Conservation (phyloP, 495 filamentous ascomycete genomes). For the Neurospora sp. region DNA sequence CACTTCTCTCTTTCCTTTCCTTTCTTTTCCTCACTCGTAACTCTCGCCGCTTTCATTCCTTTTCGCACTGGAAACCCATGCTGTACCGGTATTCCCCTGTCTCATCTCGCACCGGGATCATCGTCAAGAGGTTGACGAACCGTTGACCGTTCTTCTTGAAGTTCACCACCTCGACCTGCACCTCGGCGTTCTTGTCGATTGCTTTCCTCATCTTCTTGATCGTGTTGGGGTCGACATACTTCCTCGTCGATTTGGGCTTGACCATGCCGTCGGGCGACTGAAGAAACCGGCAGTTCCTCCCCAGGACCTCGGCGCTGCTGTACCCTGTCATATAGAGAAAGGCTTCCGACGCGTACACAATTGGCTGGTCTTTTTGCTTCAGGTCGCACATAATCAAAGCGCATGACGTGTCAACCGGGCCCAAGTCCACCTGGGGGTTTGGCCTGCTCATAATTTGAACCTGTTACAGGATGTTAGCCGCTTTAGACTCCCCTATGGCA, state of each 20-base stretch:
- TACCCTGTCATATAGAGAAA: constrained; percentile 40
- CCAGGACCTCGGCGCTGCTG: constrained; percentile 27
- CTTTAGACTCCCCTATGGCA: background rate
- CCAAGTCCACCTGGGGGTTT: constrained; percentile 34
- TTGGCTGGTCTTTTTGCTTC: constrained; percentile 30
- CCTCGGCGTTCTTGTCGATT: constrained; percentile 28
- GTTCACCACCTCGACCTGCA: constrained; percentile 36
- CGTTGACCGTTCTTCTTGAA: constrained; percentile 37
- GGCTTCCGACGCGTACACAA: constrained; percentile 38
- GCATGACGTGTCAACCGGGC: constrained; percentile 36
- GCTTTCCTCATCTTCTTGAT: constrained; percentile 30
- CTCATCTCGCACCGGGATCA: constrained; percentile 33
- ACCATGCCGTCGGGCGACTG: constrained; percentile 33
- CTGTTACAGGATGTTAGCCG: constrained; percentile 15
- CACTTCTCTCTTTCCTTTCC: background rate
- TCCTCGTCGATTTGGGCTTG: constrained; percentile 16
- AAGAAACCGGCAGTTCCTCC: constrained; percentile 43
- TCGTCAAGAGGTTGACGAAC: constrained; percentile 38
- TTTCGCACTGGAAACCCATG: constrained; percentile 35
- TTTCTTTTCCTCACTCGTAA: background rate
- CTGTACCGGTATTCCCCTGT: constrained; percentile 23
- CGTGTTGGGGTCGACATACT: constrained; percentile 26
- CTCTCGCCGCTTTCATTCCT: background rate
- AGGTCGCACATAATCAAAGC: constrained; percentile 42
- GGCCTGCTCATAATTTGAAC: constrained; percentile 29